Conservation (phyloP, 805 yeast species). For the Komagataella pseudopastoris region DNA sequence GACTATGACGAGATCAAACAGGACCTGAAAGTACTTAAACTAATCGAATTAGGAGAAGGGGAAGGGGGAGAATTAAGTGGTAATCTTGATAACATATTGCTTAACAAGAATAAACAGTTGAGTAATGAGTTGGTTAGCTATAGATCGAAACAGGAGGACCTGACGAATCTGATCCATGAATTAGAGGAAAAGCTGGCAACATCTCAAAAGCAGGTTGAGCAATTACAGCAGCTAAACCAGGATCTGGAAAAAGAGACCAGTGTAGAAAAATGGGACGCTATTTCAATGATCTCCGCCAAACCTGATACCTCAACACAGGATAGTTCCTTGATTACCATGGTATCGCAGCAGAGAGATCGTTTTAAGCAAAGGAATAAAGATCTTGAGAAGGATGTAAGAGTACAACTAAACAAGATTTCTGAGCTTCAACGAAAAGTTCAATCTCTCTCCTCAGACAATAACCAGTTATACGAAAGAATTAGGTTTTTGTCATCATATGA, state of each 20-base stretch:
- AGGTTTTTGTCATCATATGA: slow-evolving; percentile 48
- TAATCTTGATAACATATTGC: slow-evolving; percentile 41
- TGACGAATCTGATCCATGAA: slow-evolving; percentile 23
- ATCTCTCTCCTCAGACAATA: slow-evolving; percentile 58
- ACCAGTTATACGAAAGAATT: slow-evolving; percentile 66
- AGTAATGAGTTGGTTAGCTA: slow-evolving; percentile 55
- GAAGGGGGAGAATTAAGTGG: slow-evolving; percentile 11
- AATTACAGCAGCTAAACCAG: slow-evolving; percentile 31
- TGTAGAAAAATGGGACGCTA: slow-evolving; percentile 45
- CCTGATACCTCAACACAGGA: slow-evolving; percentile 27
- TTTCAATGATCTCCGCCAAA: slow-evolving; percentile 54
- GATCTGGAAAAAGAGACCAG: slow-evolving; percentile 64
- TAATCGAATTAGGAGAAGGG: slow-evolving; percentile 57
- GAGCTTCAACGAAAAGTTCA: slow-evolving; percentile 56
- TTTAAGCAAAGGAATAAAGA: slow-evolving; percentile 75
- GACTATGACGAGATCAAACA: slow-evolving; percentile 77
- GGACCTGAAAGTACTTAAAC: slow-evolving; percentile 59
- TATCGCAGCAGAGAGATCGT: slow-evolving; percentile 91
- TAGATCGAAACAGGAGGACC: slow-evolving; percentile 43
- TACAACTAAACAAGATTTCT: slow-evolving; percentile 34
- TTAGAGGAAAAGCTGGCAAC: slow-evolving; percentile 24
- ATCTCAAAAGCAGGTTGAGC: slow-evolving; percentile 23
- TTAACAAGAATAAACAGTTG: slow-evolving; percentile 60
- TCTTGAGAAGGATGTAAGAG: slow-evolving; percentile 69
- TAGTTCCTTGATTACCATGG: slow-evolving; percentile 59